Evolutionary conservation across 441 rosid species (phyloP), one percentile per base, ranked within the genome.

Genomic region (Dalechampia spathulata): DNA sequence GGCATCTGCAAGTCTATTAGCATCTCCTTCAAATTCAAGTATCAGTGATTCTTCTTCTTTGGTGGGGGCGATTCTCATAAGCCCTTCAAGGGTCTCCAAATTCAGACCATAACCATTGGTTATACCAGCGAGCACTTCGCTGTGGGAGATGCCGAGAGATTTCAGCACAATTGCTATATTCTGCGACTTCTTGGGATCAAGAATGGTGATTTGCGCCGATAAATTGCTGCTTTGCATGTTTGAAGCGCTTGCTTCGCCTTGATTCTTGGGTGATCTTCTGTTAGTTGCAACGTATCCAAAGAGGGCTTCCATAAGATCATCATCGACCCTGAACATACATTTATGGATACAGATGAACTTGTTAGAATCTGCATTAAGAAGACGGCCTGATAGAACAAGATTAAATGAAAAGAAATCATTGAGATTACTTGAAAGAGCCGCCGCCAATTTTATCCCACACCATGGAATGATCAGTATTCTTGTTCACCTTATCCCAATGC

Each of bases 401-500:
- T 36, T 5, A 10, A 5, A 5, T 5, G 2, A 5, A 36, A 36
- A 40, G 0, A 8, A 42, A 41, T 22, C 47, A 27, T 20, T 25
- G 55, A 11, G 32, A 27, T 80, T 81, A 88, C 98, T 86, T 78
- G 57, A 89, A 84, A 45, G 96, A 94, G 26, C 97, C 99, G 1
- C 77, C 79, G 19, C 76, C 76, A 43, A 93, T 78, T 61, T 78
- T 83, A 83, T 93, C 90, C 97, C 99, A 87, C 64, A 87, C 97
- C 96, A 93, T 87, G 30, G 99, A 87, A 67, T 77, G 86, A n/a
- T 75, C 81, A 1, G 65, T 40, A 41, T 79, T 81, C 28, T 69
- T 76, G 72, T 79, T 82, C 52, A 90, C 83, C 67, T 90, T 87
- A 67, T 94, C 97, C 99, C 96, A 86, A 60, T 87, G 99, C 71